A percentile compares a stretch with the other conserved stretches of the same genome.
These are phyloP conservation scores for Cryphonectria japonica DNA, from an alignment of 2,329 filamentous ascomycete species.

Conservation along the genomic window DNA sequence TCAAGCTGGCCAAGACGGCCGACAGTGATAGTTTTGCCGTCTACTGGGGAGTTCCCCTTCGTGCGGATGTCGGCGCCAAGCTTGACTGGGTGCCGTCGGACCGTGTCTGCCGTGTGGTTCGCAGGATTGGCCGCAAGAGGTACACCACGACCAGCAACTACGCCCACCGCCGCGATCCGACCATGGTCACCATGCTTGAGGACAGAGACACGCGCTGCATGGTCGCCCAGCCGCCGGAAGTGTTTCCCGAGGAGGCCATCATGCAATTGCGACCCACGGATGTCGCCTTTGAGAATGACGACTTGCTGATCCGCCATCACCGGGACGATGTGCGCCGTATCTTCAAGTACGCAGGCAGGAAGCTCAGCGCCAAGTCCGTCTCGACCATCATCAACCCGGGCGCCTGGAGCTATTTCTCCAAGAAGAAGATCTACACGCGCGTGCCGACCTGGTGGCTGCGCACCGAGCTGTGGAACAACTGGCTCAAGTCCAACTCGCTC, in stretches of 20 bases:
- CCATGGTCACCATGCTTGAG: constrained; percentile 38
- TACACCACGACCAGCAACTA: constrained; percentile 41
- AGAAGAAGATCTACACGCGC: constrained; percentile 38
- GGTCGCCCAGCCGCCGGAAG: constrained; percentile 33
- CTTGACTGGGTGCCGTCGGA: constrained; percentile 42
- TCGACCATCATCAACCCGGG: constrained; percentile 35
- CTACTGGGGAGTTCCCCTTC: constrained; percentile 41
- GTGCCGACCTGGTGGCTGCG: constrained; percentile 52
- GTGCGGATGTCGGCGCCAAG: constrained; percentile 35
- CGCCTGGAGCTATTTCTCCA: constrained; percentile 33
- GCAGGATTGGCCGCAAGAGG: constrained; percentile 33
- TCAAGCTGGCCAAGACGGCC: constrained; percentile 29
- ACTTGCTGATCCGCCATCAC: constrained; percentile 41
- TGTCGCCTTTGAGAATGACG: constrained; percentile 40
- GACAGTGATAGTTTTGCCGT: constrained; percentile 38
- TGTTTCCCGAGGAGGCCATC: constrained; percentile 37
- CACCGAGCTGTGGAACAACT: constrained; percentile 54
- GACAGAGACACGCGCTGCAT: constrained; percentile 32
- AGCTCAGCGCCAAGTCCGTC: constrained; percentile 29
- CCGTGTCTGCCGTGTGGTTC: constrained; percentile 41
- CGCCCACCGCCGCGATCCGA: constrained; percentile 43
- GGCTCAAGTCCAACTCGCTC: constrained; percentile 49
- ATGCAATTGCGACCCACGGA: constrained; percentile 37
- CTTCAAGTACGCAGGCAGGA: constrained; percentile 31
- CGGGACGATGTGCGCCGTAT: constrained; percentile 36